Base-by-base conservation (phyloP, 2,329 filamentous ascomycete genomes). In the Arthrinium phaeospermum region DNA sequence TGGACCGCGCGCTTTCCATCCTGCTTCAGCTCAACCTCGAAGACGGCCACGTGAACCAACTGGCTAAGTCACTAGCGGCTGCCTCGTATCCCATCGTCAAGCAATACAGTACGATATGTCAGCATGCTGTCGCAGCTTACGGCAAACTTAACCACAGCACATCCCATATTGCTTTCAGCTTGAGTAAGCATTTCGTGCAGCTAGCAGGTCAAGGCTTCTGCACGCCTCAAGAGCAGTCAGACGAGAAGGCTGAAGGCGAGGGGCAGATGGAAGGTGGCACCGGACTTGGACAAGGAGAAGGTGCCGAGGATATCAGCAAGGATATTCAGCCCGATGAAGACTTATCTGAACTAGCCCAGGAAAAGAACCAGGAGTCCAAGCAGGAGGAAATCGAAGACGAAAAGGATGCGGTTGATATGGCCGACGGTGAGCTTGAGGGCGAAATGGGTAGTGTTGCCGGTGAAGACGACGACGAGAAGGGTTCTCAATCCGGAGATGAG, bases 251-350 rank as follows among this genome's bases (percentile, higher is more conserved):
- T 69, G 90, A 90, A 27, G 89, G 93, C 73, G 88, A 90, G 34
- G 94, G 95, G 16, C 93, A 97, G 77, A 86, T 98, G 44, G 96
- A 99, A 82, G 91, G 91, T 49, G 97, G 97, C 22, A 98, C 95
- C 14, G 97, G 96, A 46, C 90, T 99, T 34, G 97, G 96, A 27
- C 96, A 98, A 67, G 97, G 96, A 14, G 94, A 98, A 81, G 97
- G 96, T 24, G 95, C 93, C 5, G 95, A 99, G 80, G 96, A 99
- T 81, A 98, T 99, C 75, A 98, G 95, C 83, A 98, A 99, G 80
- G 96, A 99, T 78, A 93, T 99, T 67, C 91, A 94, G 75, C 92
- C 96, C 22, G 96, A 99, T 73, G 96, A 99, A 81, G 95, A 99
- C 80, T 85, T 99, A 5, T 91, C 93, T 0, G 96, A 99, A 76